Evolutionary conservation across 805 yeast species (phyloP).

Genomic region (Pichia manshurica): DNA sequence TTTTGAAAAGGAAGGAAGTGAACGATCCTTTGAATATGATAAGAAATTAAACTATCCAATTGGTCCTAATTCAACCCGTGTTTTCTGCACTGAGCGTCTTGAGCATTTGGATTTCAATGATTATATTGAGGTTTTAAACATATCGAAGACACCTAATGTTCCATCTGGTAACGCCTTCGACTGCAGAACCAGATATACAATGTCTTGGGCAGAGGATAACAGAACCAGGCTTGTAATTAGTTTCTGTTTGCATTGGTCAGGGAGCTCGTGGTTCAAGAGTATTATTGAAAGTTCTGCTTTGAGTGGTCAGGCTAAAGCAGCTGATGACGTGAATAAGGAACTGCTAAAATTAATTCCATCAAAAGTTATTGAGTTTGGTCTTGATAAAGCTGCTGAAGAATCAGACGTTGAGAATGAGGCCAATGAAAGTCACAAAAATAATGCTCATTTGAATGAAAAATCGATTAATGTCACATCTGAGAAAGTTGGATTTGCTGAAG

Average conservation of each 20-base stretch:
- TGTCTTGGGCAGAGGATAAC: slow-evolving; percentile 70
- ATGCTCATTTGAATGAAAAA: neutral
- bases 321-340: slow-evolving; percentile 35
- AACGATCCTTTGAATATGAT: slow-evolving; percentile 56
- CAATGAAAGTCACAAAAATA: neutral
- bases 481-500: too few relatives aligned
- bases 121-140: slow-evolving; percentile 54
- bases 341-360: slow-evolving; percentile 19
- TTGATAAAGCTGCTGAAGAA: neutral
- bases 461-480: too few relatives aligned
- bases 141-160: slow-evolving; percentile 83
- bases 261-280: slow-evolving; percentile 85
- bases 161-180: slow-evolving; percentile 85
- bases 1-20: slow-evolving; percentile 34
- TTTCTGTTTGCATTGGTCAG: slow-evolving; percentile 83
- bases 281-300: slow-evolving; percentile 81
- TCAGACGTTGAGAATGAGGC: neutral
- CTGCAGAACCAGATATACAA: slow-evolving; percentile 64
- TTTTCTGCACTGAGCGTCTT: slow-evolving; percentile 52
- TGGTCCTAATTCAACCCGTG: slow-evolving; percentile 88
- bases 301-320: slow-evolving; percentile 69
- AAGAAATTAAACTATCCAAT: slow-evolving; percentile 75
- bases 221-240: slow-evolving; percentile 56
- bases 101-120: slow-evolving; percentile 48
- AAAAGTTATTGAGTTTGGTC: slow-evolving; percentile 3